Evolutionary conservation across 768 basidiomycete genomes (phyloP), one percentile per base, ranked within the genome.

Genomic region (Kwoniella shandongensis): DNA sequence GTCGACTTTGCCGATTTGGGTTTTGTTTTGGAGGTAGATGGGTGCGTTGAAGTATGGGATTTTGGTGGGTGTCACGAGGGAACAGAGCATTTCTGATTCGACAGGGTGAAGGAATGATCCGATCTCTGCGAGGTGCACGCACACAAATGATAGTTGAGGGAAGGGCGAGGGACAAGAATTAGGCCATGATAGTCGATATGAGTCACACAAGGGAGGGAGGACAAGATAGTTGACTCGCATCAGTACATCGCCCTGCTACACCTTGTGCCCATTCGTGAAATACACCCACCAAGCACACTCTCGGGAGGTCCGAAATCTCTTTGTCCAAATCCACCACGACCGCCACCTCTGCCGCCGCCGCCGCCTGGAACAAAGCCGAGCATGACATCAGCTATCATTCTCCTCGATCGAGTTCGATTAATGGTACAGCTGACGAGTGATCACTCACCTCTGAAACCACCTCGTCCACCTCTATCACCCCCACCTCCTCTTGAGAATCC

Each of bases 51-150:
- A 99, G 78, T 92, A 94, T 0, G 96, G 96, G 25, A 99, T 91
- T 80, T 89, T 94, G 78, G 93, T 86, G 2, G 86, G 78, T 73
- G 90, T 82, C 18, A 84, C 78, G 3, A 92, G 91, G 6, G 86
- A 81, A 77, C 96, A 99, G 48, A 99, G 82, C 94, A 99, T 98
- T 76, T 99, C 93, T 58, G 90, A 91, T 79, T 99, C 94, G 38
- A 98, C 94, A 13, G 93, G 88, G 75, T 98, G 96, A 29, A 91
- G 74, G 75, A 98, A 96, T 1, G 86, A 80, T 54, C 93, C 92
- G 80, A 94, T 86, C 80, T 96, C 93, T 96, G 32, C 32, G 32
- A 6, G 32, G 6, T 6, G 32, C n/a, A n/a, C n/a, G n/a, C n/a
- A n/a, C n/a, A n/a, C n/a, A n/a, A n/a, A n/a, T n/a, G n/a, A n/a